Conservation (phyloP, 352 stramenopile genomes). For the Paralagenidium karlingii region DNA sequence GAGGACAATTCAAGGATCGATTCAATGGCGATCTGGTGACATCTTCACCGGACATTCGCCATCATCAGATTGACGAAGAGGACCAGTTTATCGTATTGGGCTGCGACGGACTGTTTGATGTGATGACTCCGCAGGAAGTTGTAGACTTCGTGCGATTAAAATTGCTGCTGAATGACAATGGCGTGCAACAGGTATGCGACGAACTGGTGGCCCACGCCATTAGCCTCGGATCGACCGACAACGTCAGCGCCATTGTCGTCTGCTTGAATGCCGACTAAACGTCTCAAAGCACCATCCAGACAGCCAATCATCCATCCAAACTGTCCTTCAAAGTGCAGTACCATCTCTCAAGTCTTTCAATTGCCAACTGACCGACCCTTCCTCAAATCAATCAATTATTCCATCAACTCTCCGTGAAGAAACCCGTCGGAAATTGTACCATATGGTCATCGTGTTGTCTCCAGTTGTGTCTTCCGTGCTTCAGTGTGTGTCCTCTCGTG, state of each 20-base stretch:
- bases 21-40: constrained; percentile 77
- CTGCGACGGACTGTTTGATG: constrained; percentile 78
- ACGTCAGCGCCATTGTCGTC: constrained; percentile 70
- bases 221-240: constrained; percentile 66
- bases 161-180: constrained; percentile 38
- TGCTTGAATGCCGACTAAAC: constrained; percentile 49
- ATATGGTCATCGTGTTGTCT: no score
- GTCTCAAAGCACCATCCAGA: neutral
- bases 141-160: constrained; percentile 75
- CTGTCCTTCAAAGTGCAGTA: no score
- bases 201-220: constrained; percentile 76
- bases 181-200: constrained; percentile 62
- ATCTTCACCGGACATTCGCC: constrained; percentile 48
- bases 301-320: no score
- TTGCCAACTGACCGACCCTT: no score
- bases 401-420: no score
- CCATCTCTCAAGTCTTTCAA: no score
- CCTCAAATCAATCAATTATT: no score
- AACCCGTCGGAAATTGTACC: no score
- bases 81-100: constrained; percentile 77
- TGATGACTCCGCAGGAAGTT: constrained; percentile 69
- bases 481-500: no score
- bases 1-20: constrained; percentile 63
- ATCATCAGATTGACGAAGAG: constrained; percentile 28
- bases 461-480: no score